A percentile compares a stretch with the other conserved stretches of the same genome.
phyloP scores from a whole-genome alignment of 441 rosid species.

The Brassica balearica region DNA sequence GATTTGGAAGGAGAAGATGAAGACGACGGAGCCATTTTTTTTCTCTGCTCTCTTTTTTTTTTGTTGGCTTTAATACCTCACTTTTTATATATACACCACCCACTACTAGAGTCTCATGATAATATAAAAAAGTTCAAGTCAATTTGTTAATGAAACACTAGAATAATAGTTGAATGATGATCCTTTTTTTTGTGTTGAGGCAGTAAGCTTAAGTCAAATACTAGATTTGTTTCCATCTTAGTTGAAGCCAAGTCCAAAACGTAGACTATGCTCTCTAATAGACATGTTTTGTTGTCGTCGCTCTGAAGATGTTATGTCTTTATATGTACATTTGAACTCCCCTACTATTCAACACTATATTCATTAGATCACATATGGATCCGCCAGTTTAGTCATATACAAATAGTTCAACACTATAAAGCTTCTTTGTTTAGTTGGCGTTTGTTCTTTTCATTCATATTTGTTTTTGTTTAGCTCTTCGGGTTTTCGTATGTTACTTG shows the following conservation, averaged over 20 bases:
- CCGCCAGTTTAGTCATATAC: background rate
- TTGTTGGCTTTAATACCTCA: conserved; percentile 12
- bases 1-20: conserved; percentile 69
- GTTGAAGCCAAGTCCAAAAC: conserved; percentile 22
- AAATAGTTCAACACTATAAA: background rate
- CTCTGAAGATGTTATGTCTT: conserved; percentile 14
- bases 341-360: background rate
- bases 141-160: conserved; percentile 16
- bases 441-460: background rate
- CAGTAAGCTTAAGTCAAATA: conserved; percentile 37
- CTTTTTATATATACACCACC: conserved; percentile 28
- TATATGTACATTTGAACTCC: conserved; percentile 1
- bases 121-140: conserved; percentile 38
- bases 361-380: background rate
- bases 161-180: conserved; percentile 2
- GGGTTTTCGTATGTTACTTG: conserved; percentile 2
- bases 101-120: conserved; percentile 28
- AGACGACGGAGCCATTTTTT: conserved; percentile 62
- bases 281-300: conserved; percentile 22
- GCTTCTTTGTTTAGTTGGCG: background rate
- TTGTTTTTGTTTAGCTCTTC: background rate
- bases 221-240: conserved; percentile 36
- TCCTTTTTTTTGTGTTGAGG: background rate
- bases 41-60: background rate
- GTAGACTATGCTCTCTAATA: conserved; percentile 15